Base-by-base conservation (phyloP, 202 grass and related monocot species). In the Saccharum hybrid region DNA sequence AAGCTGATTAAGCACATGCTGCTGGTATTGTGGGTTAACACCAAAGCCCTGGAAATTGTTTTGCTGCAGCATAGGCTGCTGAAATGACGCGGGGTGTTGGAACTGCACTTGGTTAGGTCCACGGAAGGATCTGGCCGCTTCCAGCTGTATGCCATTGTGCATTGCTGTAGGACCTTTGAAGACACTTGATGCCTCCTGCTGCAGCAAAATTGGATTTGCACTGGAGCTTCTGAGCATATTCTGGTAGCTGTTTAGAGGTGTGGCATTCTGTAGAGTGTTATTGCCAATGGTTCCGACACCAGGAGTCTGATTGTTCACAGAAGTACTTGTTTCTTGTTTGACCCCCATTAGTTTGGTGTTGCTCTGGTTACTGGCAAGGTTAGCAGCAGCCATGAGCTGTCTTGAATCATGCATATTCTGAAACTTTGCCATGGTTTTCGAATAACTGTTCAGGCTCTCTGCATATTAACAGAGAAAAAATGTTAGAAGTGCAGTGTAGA, bases 401-500 rank as follows among this genome's bases (percentile, higher is more conserved):
- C 89, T 93, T 66, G 66, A 13, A 39, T 92, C 91, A 36, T 88
- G 52, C 86, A 89, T 70, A 76, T 92, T 94, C 60, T 91, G 85
- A 75, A 80, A 80, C 78, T 88, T 97, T 21, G 79, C 1, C 8
- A 61, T 73, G 62, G 78, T 90, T 52, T 85, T 85, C 54, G 90
- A 61, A 77, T 94, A 97, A 79, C 79, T 92, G 79, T 94, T 94
- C 78, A 97, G 72, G 80, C 88, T 87, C 81, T 97, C 94, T 94
- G 89, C 52, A 88, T 64, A 82, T 54, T 40, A 88, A 51, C 61
- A 85, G 14, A 75, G 16, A 85, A 85, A 28, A 28, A 74, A 78
- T 7, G 76, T 83, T 46, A 83, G 72, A 83, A 82, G 2, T 26
- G 48, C 12, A 23, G 9, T 38, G 14, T 11, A 82, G 37, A 4